Evolutionary conservation across 768 basidiomycete species (phyloP).

Genomic region (Suillus tomentosus): DNA sequence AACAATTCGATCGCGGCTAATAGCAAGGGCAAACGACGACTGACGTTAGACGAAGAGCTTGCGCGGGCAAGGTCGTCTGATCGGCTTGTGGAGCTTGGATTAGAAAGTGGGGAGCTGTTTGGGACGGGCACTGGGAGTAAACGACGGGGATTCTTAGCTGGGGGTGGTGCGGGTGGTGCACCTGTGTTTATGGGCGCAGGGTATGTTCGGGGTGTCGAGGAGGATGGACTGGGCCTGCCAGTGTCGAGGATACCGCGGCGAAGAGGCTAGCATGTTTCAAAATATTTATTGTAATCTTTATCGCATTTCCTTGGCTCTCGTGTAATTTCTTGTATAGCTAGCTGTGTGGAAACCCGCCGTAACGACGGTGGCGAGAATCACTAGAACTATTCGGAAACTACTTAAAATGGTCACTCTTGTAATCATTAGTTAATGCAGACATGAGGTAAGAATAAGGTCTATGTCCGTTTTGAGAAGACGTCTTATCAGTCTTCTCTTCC

Average conservation of each 20-base stretch:
- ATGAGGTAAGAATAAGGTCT: too few relatives aligned
- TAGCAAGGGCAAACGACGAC: conserved; percentile 37
- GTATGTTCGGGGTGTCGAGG: conserved; percentile 57
- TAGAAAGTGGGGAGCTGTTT: conserved; percentile 44
- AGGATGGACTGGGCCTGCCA: conserved; percentile 24
- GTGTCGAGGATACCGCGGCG: conserved; percentile 28
- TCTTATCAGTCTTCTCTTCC: too few relatives aligned
- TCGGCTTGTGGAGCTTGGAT: conserved; percentile 39
- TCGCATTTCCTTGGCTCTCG: not conserved
- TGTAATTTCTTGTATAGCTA: not conserved
- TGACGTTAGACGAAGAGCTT: conserved; percentile 71
- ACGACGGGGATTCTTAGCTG: conserved; percentile 64
- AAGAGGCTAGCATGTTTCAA: conserved; percentile 13
- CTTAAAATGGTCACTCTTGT: too few relatives aligned
- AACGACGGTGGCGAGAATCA: too few relatives aligned
- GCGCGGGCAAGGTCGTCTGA: conserved; percentile 41
- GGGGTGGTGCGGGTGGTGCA: conserved; percentile 70
- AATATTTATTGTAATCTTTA: conserved; percentile 7
- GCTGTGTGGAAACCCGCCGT: not conserved
- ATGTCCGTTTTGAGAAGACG: too few relatives aligned
- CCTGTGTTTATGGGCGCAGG: conserved; percentile 75
- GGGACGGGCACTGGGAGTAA: conserved; percentile 59
- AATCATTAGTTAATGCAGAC: too few relatives aligned
- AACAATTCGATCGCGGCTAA: conserved; percentile 5
- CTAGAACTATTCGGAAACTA: too few relatives aligned